These are phyloP conservation scores for Talaromyces sp. DNA, from an alignment of 2,329 filamentous ascomycete species.

Conservation along the genomic window DNA sequence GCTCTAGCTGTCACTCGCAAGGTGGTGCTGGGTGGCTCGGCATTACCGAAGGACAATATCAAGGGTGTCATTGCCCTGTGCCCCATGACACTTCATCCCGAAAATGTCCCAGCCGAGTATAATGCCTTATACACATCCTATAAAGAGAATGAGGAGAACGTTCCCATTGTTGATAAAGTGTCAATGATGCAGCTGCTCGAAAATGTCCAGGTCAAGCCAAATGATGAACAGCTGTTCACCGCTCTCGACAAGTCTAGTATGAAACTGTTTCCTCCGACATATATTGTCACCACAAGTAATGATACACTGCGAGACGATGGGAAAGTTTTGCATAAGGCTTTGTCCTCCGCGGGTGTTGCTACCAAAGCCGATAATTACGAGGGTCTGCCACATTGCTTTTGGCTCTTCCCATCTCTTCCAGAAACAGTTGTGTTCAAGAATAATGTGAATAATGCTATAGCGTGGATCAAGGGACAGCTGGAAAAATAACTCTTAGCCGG, in stretches of 20 bases:
- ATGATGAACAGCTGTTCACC: not conserved
- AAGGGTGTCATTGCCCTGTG: slow-evolving; percentile 34
- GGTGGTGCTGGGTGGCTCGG: not conserved
- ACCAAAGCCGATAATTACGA: not conserved
- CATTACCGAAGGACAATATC: not conserved
- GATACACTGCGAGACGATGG: slow-evolving; percentile 7
- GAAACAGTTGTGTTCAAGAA: not conserved
- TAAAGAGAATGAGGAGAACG: not conserved
- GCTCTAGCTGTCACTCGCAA: not conserved
- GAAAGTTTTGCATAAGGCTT: not conserved
- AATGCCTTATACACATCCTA: slow-evolving; percentile 31
- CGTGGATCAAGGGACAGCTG: too few relatives aligned
- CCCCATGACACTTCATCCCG: slow-evolving; percentile 34
- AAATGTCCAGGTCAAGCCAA: not conserved
- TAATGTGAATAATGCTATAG: not conserved
- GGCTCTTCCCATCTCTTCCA: slow-evolving; percentile 1
- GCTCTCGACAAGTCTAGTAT: not conserved
- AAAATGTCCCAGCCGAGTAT: slow-evolving; percentile 31
- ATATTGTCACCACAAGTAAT: slow-evolving; percentile 12
- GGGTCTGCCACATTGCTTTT: not conserved
- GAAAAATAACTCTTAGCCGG: too few relatives aligned
- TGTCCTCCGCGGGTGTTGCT: not conserved
- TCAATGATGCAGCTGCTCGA: not conserved
- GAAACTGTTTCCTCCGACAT: not conserved
- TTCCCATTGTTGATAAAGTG: not conserved